phyloP scores from a whole-genome alignment of 106 monocot genomes.

The Acorus calamus region DNA sequence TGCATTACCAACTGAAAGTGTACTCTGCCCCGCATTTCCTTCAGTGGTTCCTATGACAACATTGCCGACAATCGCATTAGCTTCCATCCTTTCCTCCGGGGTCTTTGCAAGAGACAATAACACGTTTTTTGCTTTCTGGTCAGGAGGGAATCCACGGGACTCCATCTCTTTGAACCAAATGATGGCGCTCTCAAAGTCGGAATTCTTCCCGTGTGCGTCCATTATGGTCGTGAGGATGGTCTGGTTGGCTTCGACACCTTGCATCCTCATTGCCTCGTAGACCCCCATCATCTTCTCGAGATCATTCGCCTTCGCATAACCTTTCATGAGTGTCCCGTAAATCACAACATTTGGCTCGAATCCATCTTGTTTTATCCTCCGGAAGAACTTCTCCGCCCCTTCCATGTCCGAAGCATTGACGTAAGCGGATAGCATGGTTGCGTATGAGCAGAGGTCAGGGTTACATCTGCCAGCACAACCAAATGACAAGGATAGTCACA shows the following conservation, averaged over 20 bases:
- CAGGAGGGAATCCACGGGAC: constrained; percentile 55
- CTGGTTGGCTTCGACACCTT: constrained; percentile 76
- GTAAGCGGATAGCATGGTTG: constrained; percentile 85
- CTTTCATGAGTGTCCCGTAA: constrained; percentile 93
- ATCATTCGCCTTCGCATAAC: constrained; percentile 73
- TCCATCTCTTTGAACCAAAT: constrained; percentile 90
- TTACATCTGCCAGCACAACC: constrained; percentile 27
- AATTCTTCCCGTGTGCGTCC: constrained; percentile 85
- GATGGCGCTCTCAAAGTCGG: constrained; percentile 70
- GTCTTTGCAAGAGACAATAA: constrained; percentile 71
- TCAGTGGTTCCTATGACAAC: neutral
- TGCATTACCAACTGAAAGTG: too few species aligned
- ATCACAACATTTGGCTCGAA: constrained; percentile 72
- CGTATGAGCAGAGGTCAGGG: constrained; percentile 86
- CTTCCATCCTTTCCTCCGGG: constrained; percentile 57
- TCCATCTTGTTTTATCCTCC: constrained; percentile 71
- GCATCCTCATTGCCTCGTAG: constrained; percentile 70
- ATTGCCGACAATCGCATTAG: constrained; percentile 55
- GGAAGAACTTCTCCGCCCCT: constrained; percentile 90
- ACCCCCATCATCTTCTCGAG: constrained; percentile 69
- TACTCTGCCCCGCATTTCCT: neutral
- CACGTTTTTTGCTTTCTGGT: constrained; percentile 88
- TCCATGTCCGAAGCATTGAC: constrained; percentile 92
- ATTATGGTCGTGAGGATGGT: constrained; percentile 90
- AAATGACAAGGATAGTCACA: neutral